Conservation (phyloP, 2,329 filamentous ascomycete genomes). For the Rachicladosporium sp. region DNA sequence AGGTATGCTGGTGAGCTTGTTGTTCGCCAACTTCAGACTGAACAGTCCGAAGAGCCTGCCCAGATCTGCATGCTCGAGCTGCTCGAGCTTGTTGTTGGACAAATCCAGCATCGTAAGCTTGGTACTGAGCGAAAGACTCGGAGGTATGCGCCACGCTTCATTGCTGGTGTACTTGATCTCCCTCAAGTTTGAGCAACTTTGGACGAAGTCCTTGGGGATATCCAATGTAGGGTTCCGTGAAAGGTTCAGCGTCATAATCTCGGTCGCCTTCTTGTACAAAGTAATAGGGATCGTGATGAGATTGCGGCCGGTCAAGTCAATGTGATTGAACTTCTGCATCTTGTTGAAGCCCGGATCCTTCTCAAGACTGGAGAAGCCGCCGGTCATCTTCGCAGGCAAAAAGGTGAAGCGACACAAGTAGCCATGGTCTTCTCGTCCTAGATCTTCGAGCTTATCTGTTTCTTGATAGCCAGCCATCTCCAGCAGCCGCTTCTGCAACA, state of each 20-base stretch:
- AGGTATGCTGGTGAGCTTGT: constrained; percentile 68
- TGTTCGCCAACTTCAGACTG: constrained; percentile 88
- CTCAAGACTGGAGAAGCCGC: constrained; percentile 57
- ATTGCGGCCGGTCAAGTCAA: constrained; percentile 81
- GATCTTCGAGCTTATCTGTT: constrained; percentile 71
- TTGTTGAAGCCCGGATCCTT: constrained; percentile 69
- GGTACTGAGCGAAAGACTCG: constrained; percentile 68
- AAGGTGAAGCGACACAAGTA: constrained; percentile 96
- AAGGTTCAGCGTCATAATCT: constrained; percentile 90
- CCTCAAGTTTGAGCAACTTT: constrained; percentile 77
- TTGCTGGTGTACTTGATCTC: constrained; percentile 96
- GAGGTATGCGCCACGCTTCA: constrained; percentile 74
- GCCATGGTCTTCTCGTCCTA: constrained; percentile 93
- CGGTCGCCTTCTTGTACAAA: constrained; percentile 77
- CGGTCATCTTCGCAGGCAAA: constrained; percentile 70
- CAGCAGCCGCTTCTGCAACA: constrained; percentile 82
- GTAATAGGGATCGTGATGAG: constrained; percentile 90
- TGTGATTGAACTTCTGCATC: constrained; percentile 82
- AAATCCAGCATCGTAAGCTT: constrained; percentile 82
- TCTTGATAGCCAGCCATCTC: constrained; percentile 87
- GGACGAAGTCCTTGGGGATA: constrained; percentile 90
- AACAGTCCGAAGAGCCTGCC: constrained; percentile 62
- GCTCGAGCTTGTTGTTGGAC: constrained; percentile 84
- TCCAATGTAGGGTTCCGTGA: constrained; percentile 86
- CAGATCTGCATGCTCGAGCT: constrained; percentile 74